Evolutionary conservation across 768 basidiomycete species (phyloP), one percentile per base, ranked within the genome.

Genomic region (Kwoniella newhampshirensis): DNA sequence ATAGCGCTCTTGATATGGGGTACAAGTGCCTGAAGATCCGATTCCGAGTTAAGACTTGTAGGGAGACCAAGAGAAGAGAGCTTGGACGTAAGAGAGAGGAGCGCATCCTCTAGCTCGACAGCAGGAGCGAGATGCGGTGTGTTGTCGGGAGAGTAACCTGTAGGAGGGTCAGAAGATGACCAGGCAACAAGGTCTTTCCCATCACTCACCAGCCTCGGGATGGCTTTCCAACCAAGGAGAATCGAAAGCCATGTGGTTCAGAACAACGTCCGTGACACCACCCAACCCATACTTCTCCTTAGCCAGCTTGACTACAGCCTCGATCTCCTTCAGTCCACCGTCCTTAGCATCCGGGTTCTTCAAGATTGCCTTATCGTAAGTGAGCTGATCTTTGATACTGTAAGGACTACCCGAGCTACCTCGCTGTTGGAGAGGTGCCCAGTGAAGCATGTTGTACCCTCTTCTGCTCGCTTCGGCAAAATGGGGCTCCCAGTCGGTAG

Each of bases 371-470:
- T 83, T 80, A 59, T 94, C 91, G 66, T 91, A 97, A 37, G 78
- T 82, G 52, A 85, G 79, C 78, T 99, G 96, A 73, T 93, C 85
- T 52, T 84, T 84, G 69, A 98, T 91, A 17, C 90, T 93, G 77
- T 97, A 99, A 0, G 96, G 96, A 65, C 89, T 92, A 60, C 88
- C 83, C 62, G 88, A 90, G 62, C 84, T 82, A 20, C 96, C 96
- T 30, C 93, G 81, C 73, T 89, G 87, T 77, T 99, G 94, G 5
- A 99, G 79, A 0, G 96, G 96, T 0, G 94, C 89, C 81, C 88
- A 99, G 72, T 99, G 96, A 40, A 99, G 79, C 91, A 98, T 96
- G 49, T 93, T 99, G 80, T 99, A 99, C 0, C 96, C 94, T 45
- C 94, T 81, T 51, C 89, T 82, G 50, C 85, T 84, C 11, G 91